Base-by-base conservation (phyloP, 495 filamentous ascomycete species). In the Pseudoneurospora amorphoporcata region DNA sequence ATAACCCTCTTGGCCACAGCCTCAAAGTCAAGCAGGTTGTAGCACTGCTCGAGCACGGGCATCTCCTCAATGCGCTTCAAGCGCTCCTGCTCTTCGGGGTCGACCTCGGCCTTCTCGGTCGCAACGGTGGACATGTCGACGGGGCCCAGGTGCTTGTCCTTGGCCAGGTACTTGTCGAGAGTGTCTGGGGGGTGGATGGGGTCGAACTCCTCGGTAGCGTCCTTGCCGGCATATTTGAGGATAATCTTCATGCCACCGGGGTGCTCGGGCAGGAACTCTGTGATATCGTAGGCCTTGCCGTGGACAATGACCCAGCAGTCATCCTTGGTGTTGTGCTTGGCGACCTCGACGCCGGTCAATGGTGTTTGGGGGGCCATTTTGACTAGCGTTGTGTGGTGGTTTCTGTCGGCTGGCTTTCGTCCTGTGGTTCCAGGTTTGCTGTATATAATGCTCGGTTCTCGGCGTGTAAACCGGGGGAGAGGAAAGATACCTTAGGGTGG, bases 21-120 rank as follows among this genome's bases (percentile, higher is more conserved):
- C 85, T 98, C 95, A 79, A 98, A 98, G 81, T 98, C 95, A 84
- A 94, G 87, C 74, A 98, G 82, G 76, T 98, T 98, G 82, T 94
- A 98, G 85, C 94, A 97, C 78, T 96, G 91, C 72, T 91, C 90
- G 72, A 98, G 85, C 68, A 89, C 83, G 3, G 95, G 95, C 91
- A 93, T 97, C 37, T 85, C 82, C 74, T 86, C 82, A 70, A 97
- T 90, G 47, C 94, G 88, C 79, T 92, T 86, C 81, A 90, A 88
- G 69, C 95, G 88, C 68, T 87, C 93, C 8, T 82, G 82, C 79
- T 98, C 95, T 69, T 94, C 92, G 0, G 93, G 92, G 65, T 92
- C 90, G 38, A 87, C 85, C 37, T 84, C 84, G 75, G 91, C 90
- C 78, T 89, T 87, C 73, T 94, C 90, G 69, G 87, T 83, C 76